Conservation (phyloP, 2,329 filamentous ascomycete genomes). For the Fusarium sp. region DNA sequence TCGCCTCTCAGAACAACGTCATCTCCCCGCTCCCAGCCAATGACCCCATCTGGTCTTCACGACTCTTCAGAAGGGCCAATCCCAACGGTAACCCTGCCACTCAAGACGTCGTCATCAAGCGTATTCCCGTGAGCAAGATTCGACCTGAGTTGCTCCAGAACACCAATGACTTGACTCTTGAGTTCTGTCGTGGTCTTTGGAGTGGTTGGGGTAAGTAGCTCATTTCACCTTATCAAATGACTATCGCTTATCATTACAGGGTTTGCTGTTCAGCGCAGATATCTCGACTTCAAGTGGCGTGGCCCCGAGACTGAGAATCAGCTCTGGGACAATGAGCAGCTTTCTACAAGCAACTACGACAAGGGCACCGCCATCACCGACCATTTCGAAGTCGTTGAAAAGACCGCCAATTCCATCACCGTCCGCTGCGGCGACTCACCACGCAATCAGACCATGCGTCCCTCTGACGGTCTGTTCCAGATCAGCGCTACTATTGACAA, state of each 20-base stretch:
- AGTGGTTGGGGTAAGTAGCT: conserved; percentile 67
- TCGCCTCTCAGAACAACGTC: conserved; percentile 67
- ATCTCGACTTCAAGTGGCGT: conserved; percentile 71
- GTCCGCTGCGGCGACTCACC: conserved; percentile 77
- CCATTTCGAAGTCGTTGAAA: conserved; percentile 79
- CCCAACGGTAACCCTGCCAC: conserved; percentile 71
- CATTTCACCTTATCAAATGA: neutral
- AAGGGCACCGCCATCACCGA: conserved; percentile 75
- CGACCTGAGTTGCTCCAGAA: conserved; percentile 74
- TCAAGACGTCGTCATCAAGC: conserved; percentile 74
- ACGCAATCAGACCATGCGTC: conserved; percentile 66
- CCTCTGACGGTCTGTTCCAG: conserved; percentile 75
- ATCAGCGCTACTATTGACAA: conserved; percentile 72
- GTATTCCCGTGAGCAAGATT: conserved; percentile 73
- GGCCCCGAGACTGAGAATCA: conserved; percentile 70
- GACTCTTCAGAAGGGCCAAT: conserved; percentile 71
- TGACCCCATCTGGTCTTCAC: conserved; percentile 72
- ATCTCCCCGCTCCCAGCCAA: conserved; percentile 68
- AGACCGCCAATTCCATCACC: conserved; percentile 70
- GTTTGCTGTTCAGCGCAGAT: conserved; percentile 70
- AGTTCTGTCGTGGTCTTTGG: conserved; percentile 78
- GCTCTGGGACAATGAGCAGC: conserved; percentile 70
- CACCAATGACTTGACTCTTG: conserved; percentile 69
- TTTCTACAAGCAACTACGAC: conserved; percentile 69
- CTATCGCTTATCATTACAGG: conserved; percentile 53